Percentiles rank a stretch among this genome's conserved stretches.
Conservation (phyloP, 352 stramenopile species). For the Phytophthora hybrid region DNA sequence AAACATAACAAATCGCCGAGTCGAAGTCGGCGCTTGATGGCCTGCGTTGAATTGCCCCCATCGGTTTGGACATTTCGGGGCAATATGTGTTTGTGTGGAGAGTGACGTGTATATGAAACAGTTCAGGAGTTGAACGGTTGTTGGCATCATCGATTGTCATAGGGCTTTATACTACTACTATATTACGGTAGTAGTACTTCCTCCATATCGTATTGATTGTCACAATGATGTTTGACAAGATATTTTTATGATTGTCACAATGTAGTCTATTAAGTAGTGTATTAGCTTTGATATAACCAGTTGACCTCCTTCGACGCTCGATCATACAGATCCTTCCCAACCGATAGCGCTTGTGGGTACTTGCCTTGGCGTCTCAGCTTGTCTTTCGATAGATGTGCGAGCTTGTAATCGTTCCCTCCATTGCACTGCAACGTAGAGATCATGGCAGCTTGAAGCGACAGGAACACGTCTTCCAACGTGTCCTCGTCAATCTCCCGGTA, state of each 20-base stretch:
- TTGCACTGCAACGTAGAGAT: background rate
- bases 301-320: background rate
- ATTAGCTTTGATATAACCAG: background rate
- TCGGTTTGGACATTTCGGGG: too few species aligned
- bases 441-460: slow-evolving; percentile 8
- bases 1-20: too few species aligned
- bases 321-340: background rate
- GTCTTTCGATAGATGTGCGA: background rate
- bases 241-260: background rate
- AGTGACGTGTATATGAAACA: too few species aligned
- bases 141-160: too few species aligned
- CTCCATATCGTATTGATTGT: background rate
- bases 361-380: background rate
- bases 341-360: background rate
- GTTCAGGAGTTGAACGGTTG: too few species aligned
- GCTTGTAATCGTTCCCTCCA: slow-evolving; percentile 7
- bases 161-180: too few species aligned
- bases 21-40: too few species aligned
- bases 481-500: background rate
- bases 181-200: background rate
- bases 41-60: too few species aligned
- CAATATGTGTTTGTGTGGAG: too few species aligned
- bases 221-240: background rate
- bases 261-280: too few species aligned
- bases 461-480: background rate